Evolutionary conservation across 805 yeast genomes (phyloP).

Genomic region (Yarrowia bubula): DNA sequence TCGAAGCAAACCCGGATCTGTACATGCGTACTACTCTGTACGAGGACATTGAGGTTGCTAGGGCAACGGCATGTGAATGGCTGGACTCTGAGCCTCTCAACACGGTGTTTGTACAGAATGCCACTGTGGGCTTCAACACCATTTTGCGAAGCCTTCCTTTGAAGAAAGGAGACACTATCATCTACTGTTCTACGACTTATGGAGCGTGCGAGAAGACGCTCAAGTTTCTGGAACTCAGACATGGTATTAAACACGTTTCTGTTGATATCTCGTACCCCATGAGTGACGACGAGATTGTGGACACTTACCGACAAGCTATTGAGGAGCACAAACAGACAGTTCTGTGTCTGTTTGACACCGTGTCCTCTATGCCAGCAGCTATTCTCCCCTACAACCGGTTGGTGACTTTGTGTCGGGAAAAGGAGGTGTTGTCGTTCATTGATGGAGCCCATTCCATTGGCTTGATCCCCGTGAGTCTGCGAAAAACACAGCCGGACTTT

Average conservation of each 20-base stretch:
- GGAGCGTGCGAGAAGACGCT: slow-evolving; percentile 54
- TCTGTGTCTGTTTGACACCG: slow-evolving; percentile 53
- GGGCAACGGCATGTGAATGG: slow-evolving; percentile 45
- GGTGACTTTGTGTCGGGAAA: slow-evolving; percentile 46
- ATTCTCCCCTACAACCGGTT: slow-evolving; percentile 55
- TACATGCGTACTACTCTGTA: slow-evolving; percentile 41
- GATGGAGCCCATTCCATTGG: slow-evolving; percentile 79
- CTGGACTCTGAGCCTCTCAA: slow-evolving; percentile 49
- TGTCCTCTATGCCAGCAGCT: slow-evolving; percentile 64
- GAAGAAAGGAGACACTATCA: slow-evolving; percentile 50
- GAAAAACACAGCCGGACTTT: slow-evolving; percentile 53
- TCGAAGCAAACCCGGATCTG: slow-evolving; percentile 49
- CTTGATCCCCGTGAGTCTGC: slow-evolving; percentile 33
- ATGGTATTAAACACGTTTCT: slow-evolving; percentile 42
- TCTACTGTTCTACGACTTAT: slow-evolving; percentile 52
- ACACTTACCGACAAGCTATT: slow-evolving; percentile 34
- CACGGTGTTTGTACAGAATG: slow-evolving; percentile 56
- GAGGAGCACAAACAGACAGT: slow-evolving; percentile 37
- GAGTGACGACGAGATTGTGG: slow-evolving; percentile 44
- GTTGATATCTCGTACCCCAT: slow-evolving; percentile 48
- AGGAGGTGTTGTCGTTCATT: slow-evolving; percentile 52
- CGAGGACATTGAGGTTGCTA: slow-evolving; percentile 38
- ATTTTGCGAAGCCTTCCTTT: slow-evolving; percentile 56
- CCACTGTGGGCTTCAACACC: slow-evolving; percentile 59
- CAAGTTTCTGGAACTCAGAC: slow-evolving; percentile 34